Percentiles rank a stretch among this genome's conserved stretches.
Evolutionary conservation across 352 stramenopile species (phyloP).

Genomic region (Globisporangium alternatum): DNA sequence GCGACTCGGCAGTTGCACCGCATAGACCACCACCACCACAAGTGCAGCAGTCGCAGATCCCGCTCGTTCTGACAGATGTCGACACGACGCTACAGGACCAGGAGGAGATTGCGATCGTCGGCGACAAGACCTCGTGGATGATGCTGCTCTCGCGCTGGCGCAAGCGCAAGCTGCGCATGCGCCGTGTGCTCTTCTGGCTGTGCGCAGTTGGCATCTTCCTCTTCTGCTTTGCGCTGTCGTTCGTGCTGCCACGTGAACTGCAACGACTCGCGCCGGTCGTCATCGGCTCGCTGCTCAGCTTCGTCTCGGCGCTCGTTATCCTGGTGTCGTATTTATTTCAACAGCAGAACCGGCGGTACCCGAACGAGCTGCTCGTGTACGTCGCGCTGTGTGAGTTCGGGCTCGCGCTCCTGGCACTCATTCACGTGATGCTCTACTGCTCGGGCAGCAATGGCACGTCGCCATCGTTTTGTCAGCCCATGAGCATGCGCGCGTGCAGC

Average conservation of each 20-base stretch:
- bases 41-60: constrained; percentile 14
- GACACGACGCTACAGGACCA: neutral
- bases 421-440: constrained; percentile 47
- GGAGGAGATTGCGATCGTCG: constrained; percentile 8
- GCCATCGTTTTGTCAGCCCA: constrained; percentile 26
- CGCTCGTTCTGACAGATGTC: constrained; percentile 9
- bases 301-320: constrained; percentile 46
- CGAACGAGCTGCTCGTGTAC: constrained; percentile 68
- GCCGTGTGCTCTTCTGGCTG: constrained; percentile 31
- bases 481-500: constrained; percentile 37
- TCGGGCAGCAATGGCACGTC: constrained; percentile 11
- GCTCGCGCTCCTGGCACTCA: constrained; percentile 40
- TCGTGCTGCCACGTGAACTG: constrained; percentile 32
- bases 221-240: constrained; percentile 42
- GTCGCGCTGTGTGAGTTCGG: constrained; percentile 61
- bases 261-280: constrained; percentile 44
- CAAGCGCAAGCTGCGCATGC: constrained; percentile 17
- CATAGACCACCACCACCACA: constrained; percentile 1
- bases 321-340: constrained; percentile 50
- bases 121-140: constrained; percentile 32
- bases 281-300: constrained; percentile 45
- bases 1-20: constrained; percentile 21
- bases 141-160: constrained; percentile 29
- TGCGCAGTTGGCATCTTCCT: constrained; percentile 28
- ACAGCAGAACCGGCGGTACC: constrained; percentile 33